phyloP scores from a whole-genome alignment of 2,329 filamentous ascomycete genomes.

The Monascus ruber region DNA sequence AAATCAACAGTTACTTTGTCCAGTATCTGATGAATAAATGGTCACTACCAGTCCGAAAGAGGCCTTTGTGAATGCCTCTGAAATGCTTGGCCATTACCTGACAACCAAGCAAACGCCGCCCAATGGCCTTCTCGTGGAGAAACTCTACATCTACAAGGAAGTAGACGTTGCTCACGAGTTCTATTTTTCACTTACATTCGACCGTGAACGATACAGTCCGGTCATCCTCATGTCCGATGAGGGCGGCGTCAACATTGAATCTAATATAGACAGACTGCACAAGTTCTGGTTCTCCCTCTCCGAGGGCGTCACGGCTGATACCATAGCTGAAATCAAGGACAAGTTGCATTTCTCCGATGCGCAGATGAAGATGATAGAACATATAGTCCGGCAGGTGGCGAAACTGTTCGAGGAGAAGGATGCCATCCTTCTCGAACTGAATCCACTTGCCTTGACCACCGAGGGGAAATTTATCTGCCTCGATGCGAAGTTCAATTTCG shows the following conservation, averaged over 20 bases:
- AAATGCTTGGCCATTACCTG: slow-evolving; percentile 19
- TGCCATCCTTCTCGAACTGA: slow-evolving; percentile 36
- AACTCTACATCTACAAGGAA: slow-evolving; percentile 28
- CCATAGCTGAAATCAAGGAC: slow-evolving; percentile 11
- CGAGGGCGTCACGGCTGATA: slow-evolving; percentile 13
- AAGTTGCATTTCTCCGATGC: slow-evolving; percentile 14
- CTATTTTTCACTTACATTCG: slow-evolving; percentile 34
- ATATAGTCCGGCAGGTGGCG: slow-evolving; percentile 21
- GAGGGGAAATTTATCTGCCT: slow-evolving; percentile 23
- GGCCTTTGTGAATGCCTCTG: slow-evolving; percentile 14
- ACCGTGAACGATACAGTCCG: slow-evolving; percentile 32
- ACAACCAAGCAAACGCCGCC: slow-evolving; percentile 19
- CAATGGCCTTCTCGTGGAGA: slow-evolving; percentile 15
- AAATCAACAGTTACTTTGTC: too few relatives aligned
- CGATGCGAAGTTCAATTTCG: slow-evolving; percentile 37
- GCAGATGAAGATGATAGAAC: slow-evolving; percentile 13
- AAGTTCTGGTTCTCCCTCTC: slow-evolving; percentile 15
- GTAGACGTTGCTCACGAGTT: slow-evolving; percentile 22
- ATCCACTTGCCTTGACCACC: slow-evolving; percentile 21
- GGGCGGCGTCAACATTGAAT: slow-evolving; percentile 22
- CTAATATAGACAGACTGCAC: slow-evolving; percentile 14
- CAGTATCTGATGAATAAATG: too few relatives aligned
- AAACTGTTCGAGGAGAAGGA: slow-evolving; percentile 35
- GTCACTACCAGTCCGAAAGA: slow-evolving; percentile 9
- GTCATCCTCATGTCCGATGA: slow-evolving; percentile 26